Evolutionary conservation across 176 grass and related monocot species (phyloP).

Genomic region (Triticum turgidum): DNA sequence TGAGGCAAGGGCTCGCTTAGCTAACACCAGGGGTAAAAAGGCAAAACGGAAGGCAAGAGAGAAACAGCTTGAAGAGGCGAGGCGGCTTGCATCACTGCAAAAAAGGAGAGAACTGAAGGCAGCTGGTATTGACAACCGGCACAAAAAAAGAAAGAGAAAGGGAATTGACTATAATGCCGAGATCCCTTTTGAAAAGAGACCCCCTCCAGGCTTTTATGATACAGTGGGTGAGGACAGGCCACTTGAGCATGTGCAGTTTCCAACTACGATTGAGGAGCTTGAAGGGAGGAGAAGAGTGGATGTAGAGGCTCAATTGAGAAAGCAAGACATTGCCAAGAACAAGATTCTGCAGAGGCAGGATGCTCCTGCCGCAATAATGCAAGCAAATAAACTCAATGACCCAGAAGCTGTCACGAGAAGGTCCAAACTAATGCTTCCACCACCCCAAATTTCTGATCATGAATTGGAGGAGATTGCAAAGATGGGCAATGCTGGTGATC

Average conservation of each 20-base stretch:
- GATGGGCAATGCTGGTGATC: conserved; percentile 78
- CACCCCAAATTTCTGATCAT: conserved; percentile 95
- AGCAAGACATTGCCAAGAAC: conserved; percentile 88
- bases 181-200: conserved; percentile 90
- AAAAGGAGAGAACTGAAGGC: conserved; percentile 93
- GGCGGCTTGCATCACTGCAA: conserved; percentile 88
- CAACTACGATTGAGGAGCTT: conserved; percentile 90
- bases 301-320: conserved; percentile 77
- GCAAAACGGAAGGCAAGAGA: conserved; percentile 94
- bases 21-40: conserved; percentile 94
- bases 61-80: conserved; percentile 94
- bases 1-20: conserved; percentile 86
- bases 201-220: conserved; percentile 90
- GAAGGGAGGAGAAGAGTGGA: conserved; percentile 91
- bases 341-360: conserved; percentile 90
- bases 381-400: conserved; percentile 96
- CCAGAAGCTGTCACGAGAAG: conserved; percentile 91
- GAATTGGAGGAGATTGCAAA: conserved; percentile 94
- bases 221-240: conserved; percentile 62
- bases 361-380: conserved; percentile 85
- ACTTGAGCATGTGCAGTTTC: conserved; percentile 68
- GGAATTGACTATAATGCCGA: conserved; percentile 95
- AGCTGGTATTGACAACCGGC: conserved; percentile 74
- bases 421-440: conserved; percentile 90
- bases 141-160: conserved; percentile 77